Evolutionary conservation across 192 early-diverging fungal genomes (phyloP).

Genomic region (Coemansia furcata): DNA sequence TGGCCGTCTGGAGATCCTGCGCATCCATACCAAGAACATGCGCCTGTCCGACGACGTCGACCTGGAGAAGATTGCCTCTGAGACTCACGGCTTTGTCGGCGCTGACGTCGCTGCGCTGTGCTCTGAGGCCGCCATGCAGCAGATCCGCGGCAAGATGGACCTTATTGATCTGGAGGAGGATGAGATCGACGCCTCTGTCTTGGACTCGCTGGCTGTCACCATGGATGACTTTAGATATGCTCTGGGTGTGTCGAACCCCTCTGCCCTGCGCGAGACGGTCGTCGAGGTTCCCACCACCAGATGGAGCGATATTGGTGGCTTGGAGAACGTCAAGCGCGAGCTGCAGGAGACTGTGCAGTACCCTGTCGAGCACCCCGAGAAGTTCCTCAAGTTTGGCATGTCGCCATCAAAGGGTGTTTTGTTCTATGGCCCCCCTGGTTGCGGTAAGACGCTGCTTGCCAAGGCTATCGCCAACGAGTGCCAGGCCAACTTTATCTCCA

Average conservation of each 20-base stretch:
- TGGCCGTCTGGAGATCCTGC: slow-evolving; percentile 96
- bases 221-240: slow-evolving; percentile 98
- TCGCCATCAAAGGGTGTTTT: slow-evolving; percentile 93
- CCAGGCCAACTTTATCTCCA: slow-evolving; percentile 99
- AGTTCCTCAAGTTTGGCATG: slow-evolving; percentile 99
- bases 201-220: slow-evolving; percentile 92
- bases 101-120: slow-evolving; percentile 96
- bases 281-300: slow-evolving; percentile 94
- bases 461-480: slow-evolving; percentile 99
- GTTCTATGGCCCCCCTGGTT: slow-evolving; percentile 98
- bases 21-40: slow-evolving; percentile 99
- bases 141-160: slow-evolving; percentile 99
- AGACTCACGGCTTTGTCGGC: slow-evolving; percentile 98
- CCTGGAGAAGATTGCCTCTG: slow-evolving; percentile 92
- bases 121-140: slow-evolving; percentile 99
- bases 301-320: slow-evolving; percentile 97
- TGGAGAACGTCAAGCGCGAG: slow-evolving; percentile 97
- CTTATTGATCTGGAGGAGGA: slow-evolving; percentile 97
- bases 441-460: slow-evolving; percentile 97
- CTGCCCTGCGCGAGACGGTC: slow-evolving; percentile 97
- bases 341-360: slow-evolving; percentile 99
- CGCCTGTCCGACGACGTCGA: slow-evolving; percentile 96
- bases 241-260: slow-evolving; percentile 91
- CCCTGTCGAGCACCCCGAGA: slow-evolving; percentile 98
- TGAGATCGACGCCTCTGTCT: slow-evolving; percentile 94